These are phyloP conservation scores for Aureobasidium sp. DNA, from an alignment of 2,329 filamentous ascomycete genomes.

Conservation along the genomic window DNA sequence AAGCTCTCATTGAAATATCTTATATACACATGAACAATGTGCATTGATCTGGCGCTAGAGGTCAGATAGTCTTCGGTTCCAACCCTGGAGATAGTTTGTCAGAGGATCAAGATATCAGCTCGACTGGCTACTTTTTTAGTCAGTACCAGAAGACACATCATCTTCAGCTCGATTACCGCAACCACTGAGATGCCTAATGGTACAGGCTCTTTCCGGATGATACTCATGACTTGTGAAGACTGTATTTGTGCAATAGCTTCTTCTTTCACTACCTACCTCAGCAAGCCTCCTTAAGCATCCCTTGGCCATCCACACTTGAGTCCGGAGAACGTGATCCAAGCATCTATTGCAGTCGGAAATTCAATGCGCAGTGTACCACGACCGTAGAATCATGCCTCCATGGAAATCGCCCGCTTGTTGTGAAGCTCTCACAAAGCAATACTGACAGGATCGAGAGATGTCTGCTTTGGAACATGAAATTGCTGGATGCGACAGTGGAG, in stretches of 20 bases:
- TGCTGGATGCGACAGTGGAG: no score
- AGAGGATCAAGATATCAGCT: background rate
- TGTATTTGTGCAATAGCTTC: background rate
- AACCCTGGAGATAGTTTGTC: background rate
- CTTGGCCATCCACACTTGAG: background rate
- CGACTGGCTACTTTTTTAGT: background rate
- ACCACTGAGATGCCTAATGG: background rate
- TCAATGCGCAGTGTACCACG: background rate
- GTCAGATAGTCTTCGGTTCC: background rate
- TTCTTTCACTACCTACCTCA: background rate
- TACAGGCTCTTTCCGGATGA: background rate
- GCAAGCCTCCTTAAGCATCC: background rate
- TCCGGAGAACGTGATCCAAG: background rate
- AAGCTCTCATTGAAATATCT: background rate
- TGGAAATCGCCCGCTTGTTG: no score
- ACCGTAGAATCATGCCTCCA: no score
- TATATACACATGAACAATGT: background rate
- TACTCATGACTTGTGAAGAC: background rate
- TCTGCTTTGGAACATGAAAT: no score
- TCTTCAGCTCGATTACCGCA: background rate
- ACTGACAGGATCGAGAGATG: no score
- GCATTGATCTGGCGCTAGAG: background rate
- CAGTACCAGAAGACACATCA: background rate
- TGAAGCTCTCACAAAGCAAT: no score
- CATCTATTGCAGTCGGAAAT: background rate